These are phyloP conservation scores for Avena insularis DNA, from an alignment of 176 grass and related monocot genomes.

Conservation along the genomic window DNA sequence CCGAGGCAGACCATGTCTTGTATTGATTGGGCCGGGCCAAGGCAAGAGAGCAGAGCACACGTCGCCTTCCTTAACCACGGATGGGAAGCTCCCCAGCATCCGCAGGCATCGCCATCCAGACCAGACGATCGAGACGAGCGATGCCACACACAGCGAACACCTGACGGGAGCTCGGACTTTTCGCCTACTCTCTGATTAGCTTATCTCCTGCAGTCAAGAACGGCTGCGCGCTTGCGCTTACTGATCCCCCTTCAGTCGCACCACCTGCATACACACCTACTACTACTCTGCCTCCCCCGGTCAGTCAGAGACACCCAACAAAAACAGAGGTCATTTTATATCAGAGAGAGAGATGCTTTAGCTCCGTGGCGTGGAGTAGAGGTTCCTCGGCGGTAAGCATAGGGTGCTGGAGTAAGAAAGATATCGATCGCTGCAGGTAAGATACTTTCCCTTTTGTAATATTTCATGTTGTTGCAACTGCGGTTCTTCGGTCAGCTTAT, in stretches of 20 bases:
- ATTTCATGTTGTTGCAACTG: neutral
- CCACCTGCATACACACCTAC: neutral
- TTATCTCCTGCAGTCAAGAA: constrained; percentile 15
- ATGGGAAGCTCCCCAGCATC: neutral
- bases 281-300: neutral
- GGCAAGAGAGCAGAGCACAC: neutral
- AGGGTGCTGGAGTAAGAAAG: neutral
- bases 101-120: neutral
- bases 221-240: neutral
- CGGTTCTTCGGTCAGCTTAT: neutral
- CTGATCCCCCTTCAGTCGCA: neutral
- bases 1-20: no score
- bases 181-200: neutral
- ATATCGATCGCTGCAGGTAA: neutral
- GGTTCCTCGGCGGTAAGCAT: neutral
- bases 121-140: neutral
- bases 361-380: neutral
- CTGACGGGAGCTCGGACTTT: neutral
- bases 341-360: neutral
- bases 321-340: neutral
- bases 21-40: neutral
- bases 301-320: no score
- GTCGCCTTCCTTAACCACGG: neutral
- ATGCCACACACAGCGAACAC: neutral
- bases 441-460: neutral